Percentiles rank a stretch among this genome's conserved stretches.
Evolutionary conservation across 495 filamentous ascomycete species (phyloP).

Genomic region (Beverwykella pulmonaria): DNA sequence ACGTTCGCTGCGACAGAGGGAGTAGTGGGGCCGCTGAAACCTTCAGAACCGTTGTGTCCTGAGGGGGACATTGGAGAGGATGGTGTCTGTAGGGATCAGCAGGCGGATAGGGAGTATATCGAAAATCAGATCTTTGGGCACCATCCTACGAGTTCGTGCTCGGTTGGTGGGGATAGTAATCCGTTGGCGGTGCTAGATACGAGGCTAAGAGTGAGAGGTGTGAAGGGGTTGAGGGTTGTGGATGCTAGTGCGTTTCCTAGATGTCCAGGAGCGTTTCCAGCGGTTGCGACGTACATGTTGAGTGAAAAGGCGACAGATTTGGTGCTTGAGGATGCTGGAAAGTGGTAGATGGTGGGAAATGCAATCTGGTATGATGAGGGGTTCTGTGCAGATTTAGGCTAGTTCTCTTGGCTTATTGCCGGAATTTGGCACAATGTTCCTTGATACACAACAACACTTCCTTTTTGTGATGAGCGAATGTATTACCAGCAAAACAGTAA

Average conservation of each 20-base stretch:
- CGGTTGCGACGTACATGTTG: constrained; percentile 62
- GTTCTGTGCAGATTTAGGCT: too few species aligned
- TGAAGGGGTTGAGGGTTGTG: constrained; percentile 51
- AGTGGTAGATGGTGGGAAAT: not conserved
- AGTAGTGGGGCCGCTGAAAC: not conserved
- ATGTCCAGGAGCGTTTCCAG: constrained; percentile 58
- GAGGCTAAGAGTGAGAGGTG: constrained; percentile 54
- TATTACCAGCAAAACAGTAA: too few species aligned
- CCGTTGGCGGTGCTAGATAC: constrained; percentile 54
- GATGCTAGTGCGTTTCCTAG: constrained; percentile 37
- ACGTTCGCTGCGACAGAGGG: not conserved
- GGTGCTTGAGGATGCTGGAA: constrained; percentile 41
- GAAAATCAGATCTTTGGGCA: not conserved
- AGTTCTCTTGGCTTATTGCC: too few species aligned
- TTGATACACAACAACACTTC: too few species aligned
- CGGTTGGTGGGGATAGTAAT: constrained; percentile 54
- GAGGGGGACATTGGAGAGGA: too few species aligned
- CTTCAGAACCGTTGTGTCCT: too few species aligned
- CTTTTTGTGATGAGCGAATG: too few species aligned
- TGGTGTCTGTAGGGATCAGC: too few species aligned
- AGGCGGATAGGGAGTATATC: too few species aligned
- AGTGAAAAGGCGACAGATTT: constrained; percentile 65
- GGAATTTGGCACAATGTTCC: too few species aligned
- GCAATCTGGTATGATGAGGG: not conserved
- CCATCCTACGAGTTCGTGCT: constrained; percentile 36